Conservation (phyloP, 495 filamentous ascomycete species). For the Penicillium ochrochloron region DNA sequence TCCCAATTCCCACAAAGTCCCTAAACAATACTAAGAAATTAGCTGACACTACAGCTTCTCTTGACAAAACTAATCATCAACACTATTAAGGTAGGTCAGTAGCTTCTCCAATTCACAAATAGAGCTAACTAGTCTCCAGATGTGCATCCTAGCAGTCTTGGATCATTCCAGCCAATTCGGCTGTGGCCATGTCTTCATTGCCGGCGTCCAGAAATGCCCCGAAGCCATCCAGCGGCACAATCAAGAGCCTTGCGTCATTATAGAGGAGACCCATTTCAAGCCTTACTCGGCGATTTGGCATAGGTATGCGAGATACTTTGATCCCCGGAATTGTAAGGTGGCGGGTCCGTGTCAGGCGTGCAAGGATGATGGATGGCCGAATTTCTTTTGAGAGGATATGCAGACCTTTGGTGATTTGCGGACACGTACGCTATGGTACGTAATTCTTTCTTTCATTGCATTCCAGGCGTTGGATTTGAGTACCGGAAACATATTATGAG, state of each 20-base stretch:
- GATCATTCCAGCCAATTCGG: slow-evolving; percentile 12
- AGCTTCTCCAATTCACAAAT: no score
- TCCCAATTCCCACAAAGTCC: neutral
- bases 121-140: neutral
- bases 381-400: slow-evolving; percentile 8
- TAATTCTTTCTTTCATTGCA: neutral
- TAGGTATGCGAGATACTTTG: slow-evolving; percentile 1
- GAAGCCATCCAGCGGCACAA: neutral
- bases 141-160: slow-evolving; percentile 14
- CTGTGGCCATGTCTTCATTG: slow-evolving; percentile 18
- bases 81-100: neutral
- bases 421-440: neutral
- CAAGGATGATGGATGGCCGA: slow-evolving; percentile 10
- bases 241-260: slow-evolving; percentile 3
- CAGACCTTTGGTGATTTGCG: no score
- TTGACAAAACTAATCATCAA: neutral
- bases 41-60: neutral
- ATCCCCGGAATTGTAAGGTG: slow-evolving; percentile 5
- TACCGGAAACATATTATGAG: neutral
- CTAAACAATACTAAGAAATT: neutral
- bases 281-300: slow-evolving; percentile 9
- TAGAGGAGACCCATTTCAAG: neutral
- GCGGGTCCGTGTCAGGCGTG: slow-evolving; percentile 15
- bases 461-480: neutral
- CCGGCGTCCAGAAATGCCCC: neutral